Evolutionary conservation across 257 asterid genomes (phyloP), one percentile per base, ranked within the genome.

Genomic region (Apocynum venetum): DNA sequence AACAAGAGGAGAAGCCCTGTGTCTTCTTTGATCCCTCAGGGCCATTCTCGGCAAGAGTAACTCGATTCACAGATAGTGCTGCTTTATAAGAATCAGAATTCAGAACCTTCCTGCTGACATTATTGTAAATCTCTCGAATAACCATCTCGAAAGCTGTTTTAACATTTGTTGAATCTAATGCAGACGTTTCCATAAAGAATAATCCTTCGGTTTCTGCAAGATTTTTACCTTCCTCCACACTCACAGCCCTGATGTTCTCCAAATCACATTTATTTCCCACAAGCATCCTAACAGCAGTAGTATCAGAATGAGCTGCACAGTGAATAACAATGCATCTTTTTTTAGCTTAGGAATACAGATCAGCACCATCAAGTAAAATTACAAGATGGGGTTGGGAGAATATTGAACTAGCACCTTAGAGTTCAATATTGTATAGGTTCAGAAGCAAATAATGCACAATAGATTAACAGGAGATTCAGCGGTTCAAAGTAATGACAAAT

Each of bases 171-270:
- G 85, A 82, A 78, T 82, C 85, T 1, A 82, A 78, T 4, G 85
- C 85, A 19, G 85, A 82, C 70, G 85, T 82, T 46, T 82, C 85
- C 52, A 82, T 78, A 44, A 82, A 82, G 73, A 82, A 82, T 14
- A 82, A n/a, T 68, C 80, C 85, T 82, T 82, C 80, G 0, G 80
- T 69, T 70, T 82, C 85, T 15, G 85, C 85, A 46, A 82, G 55
- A 68, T 73, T 82, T 6, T 79, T 76, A 5, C 82, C 85, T 67
- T 82, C 85, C 14, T 78, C 85, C 20, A 74, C 76, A n/a, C 80
- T 78, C 3, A 82, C 82, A 2, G 79, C 80, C 36, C 85, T 74
- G 66, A 82, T 82, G 55, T 70, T 78, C 80, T 78, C 85, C 80
- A 82, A 69, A 40, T 82, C 85, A 69, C 82, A 73, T 81, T 81